Base-by-base conservation (phyloP, 495 filamentous ascomycete genomes). In the Talaromyces nanjingensis region DNA sequence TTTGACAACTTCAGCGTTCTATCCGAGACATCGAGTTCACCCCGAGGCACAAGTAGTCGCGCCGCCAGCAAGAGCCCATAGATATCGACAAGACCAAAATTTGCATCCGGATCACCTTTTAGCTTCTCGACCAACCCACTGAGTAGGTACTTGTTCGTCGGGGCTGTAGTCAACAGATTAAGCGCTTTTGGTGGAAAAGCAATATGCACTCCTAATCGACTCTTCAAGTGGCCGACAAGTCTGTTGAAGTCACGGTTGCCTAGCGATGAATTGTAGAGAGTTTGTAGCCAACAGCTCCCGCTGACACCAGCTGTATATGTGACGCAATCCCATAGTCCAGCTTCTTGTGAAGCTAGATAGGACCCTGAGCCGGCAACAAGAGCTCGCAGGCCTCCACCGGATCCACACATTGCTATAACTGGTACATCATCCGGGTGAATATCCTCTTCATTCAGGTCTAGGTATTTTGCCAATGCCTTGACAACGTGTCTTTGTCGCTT, bases 231-330 rank as follows among this genome's bases (percentile, higher is more conserved):
- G 16, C 90, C 81, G 18, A 97, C 85, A 9, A 93, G 79, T 49
- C 77, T 83, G 29, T 83, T 77, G 66, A 92, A 84, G 65, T 83
- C 81, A 59, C 83, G 77, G 4, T 75, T 77, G 0, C 86, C 79
- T n/a, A 98, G 78, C 2, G 89, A 89, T n/a, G 93, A 96, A 67
- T 92, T 87, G 71, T 90, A 97, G 8, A 98, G 79, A 2, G 91
- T 81, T 73, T 97, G 93, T 33, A 97, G 77, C 94, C 94, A 98
- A 72, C 94, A 97, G 66, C 90, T 94, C 4, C 94, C 94, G 69
- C 90, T 93, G 16, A 98, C 94, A 7, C 94, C 94, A 25, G 94
- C 91, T 0, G 91, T 93, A 69, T 98, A 98, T 0, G 92, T 98
- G 0, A 89, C 83, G 72, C 93, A 97, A 71, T 97, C 91, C 72